Evolutionary conservation across 2,329 filamentous ascomycete species (phyloP).

Genomic region (Cladobotryum protrusum): DNA sequence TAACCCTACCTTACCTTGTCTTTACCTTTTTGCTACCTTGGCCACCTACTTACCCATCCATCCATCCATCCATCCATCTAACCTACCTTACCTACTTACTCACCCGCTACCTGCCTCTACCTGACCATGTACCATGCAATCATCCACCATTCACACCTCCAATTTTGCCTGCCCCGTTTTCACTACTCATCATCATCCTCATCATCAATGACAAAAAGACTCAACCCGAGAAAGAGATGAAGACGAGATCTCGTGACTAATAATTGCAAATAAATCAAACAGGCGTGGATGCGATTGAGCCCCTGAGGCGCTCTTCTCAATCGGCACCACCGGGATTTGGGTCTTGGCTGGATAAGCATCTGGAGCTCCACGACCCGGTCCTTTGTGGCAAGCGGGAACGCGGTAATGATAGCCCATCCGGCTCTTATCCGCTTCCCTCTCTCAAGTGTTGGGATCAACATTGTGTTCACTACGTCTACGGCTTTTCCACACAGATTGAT

Average conservation of each 20-base stretch:
- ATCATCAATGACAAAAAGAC: conserved; percentile 7
- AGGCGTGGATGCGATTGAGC: conserved; percentile 27
- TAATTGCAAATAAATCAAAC: conserved; percentile 1
- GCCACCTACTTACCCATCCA: conserved; percentile 2
- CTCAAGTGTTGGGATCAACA: conserved; percentile 51
- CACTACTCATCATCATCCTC: conserved; percentile 4
- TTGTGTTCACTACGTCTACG: conserved; percentile 54
- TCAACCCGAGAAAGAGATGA: neutral
- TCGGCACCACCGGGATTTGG: conserved; percentile 41
- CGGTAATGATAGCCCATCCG: conserved; percentile 4
- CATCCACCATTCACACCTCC: conserved; percentile 4
- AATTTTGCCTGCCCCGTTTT: conserved; percentile 7
- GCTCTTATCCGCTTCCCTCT: conserved; percentile 19
- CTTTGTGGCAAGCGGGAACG: conserved; percentile 24
- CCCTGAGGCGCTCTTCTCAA: conserved; percentile 23
- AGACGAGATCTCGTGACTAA: neutral
- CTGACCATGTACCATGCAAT: neutral
- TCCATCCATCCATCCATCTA: neutral
- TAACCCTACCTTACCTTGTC: neutral
- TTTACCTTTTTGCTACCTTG: conserved; percentile 7
- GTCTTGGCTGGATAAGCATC: conserved; percentile 48
- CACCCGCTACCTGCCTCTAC: neutral
- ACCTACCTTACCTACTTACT: too few species aligned
- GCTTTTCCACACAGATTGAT: conserved; percentile 45
- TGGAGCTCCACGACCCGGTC: conserved; percentile 43